phyloP scores from a whole-genome alignment of 2,329 filamentous ascomycete genomes.

The Cladosporium oxysporum region DNA sequence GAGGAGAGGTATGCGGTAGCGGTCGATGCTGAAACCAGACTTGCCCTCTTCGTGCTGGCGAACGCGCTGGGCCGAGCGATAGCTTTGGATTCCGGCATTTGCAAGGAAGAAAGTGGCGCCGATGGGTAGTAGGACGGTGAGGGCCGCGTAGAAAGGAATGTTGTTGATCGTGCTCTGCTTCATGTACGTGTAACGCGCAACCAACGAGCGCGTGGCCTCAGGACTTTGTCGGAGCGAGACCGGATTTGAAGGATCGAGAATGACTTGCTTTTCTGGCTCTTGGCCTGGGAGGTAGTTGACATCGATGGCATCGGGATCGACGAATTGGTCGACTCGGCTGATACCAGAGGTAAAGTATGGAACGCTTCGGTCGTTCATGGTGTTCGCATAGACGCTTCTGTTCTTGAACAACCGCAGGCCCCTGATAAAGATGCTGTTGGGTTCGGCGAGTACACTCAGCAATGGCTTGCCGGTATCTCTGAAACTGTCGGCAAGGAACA shows the following conservation, averaged over 20 bases:
- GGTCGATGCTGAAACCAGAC: constrained; percentile 65
- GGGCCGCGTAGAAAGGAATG: constrained; percentile 62
- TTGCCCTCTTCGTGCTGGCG: constrained; percentile 65
- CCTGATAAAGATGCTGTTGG: constrained; percentile 80
- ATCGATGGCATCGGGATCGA: constrained; percentile 65
- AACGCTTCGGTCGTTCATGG: constrained; percentile 80
- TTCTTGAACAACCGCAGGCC: constrained; percentile 75
- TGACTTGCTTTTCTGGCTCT: constrained; percentile 67
- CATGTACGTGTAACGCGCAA: constrained; percentile 23
- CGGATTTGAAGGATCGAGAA: constrained; percentile 69
- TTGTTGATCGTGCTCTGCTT: constrained; percentile 41
- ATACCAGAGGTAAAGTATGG: constrained; percentile 83
- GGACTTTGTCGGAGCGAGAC: constrained; percentile 47
- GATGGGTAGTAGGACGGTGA: constrained; percentile 70
- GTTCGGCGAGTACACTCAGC: constrained; percentile 78
- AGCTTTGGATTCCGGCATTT: constrained; percentile 73
- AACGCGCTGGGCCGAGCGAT: constrained; percentile 72
- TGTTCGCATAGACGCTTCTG: constrained; percentile 79
- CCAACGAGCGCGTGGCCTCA: constrained; percentile 24
- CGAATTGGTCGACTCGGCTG: constrained; percentile 74
- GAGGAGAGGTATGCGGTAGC: constrained; percentile 75
- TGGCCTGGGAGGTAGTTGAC: constrained; percentile 70
- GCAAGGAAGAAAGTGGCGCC: constrained; percentile 68
- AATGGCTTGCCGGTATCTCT: constrained; percentile 79
- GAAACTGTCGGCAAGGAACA: constrained; percentile 86